Percentiles rank a stretch among this genome's conserved stretches.
Evolutionary conservation across 2,329 filamentous ascomycete genomes (phyloP).

Genomic region (Stachybotrys chlorohalonatus): DNA sequence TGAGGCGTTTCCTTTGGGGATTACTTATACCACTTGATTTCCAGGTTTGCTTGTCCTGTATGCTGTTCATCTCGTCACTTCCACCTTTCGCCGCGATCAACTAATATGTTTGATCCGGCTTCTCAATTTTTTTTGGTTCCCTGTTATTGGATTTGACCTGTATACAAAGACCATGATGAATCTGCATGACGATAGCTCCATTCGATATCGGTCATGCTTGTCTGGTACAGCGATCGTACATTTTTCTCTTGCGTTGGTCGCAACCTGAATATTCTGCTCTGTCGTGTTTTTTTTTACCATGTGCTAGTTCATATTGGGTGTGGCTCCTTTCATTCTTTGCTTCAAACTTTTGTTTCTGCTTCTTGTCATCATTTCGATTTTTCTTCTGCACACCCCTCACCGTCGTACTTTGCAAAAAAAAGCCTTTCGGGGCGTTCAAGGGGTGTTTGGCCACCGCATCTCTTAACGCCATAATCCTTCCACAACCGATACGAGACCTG

Average conservation of each 20-base stretch:
- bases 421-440: background rate
- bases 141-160: slow-evolving; percentile 18
- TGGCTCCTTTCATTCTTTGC: slow-evolving; percentile 5
- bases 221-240: slow-evolving; percentile 51
- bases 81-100: slow-evolving; percentile 5
- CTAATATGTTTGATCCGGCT: slow-evolving; percentile 1
- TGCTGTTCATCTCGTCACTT: background rate
- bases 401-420: background rate
- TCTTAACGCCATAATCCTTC: slow-evolving; percentile 16
- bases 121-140: slow-evolving; percentile 3
- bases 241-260: slow-evolving; percentile 14
- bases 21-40: slow-evolving; percentile 26
- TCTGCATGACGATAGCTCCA: slow-evolving; percentile 47
- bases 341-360: slow-evolving; percentile 18
- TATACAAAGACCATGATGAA: slow-evolving; percentile 41
- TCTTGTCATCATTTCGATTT: slow-evolving; percentile 13
- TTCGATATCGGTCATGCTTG: slow-evolving; percentile 47
- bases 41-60: slow-evolving; percentile 9
- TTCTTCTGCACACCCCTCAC: slow-evolving; percentile 1
- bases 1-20: slow-evolving; percentile 20
- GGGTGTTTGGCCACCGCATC: slow-evolving; percentile 14
- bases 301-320: slow-evolving; percentile 13
- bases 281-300: slow-evolving; percentile 18
- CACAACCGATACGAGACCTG: background rate
- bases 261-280: slow-evolving; percentile 10